Evolutionary conservation across 2,329 filamentous ascomycete species (phyloP).

Genomic region (Botryosphaeria agaves): DNA sequence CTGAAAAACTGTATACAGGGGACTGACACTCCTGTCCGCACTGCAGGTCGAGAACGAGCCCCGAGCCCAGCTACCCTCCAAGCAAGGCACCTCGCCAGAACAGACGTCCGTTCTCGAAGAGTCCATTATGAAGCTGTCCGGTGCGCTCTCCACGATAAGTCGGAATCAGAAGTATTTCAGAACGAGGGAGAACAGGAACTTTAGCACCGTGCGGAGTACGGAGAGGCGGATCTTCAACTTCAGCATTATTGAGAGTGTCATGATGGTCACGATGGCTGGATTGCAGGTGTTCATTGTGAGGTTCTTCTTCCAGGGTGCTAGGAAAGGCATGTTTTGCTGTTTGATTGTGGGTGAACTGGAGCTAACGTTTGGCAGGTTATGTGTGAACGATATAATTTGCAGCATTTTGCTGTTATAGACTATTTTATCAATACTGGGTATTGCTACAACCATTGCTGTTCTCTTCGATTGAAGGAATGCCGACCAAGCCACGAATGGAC

Average conservation of each 20-base stretch:
- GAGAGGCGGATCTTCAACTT: slow-evolving; percentile 96
- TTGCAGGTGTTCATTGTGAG: slow-evolving; percentile 93
- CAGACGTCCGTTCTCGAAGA: slow-evolving; percentile 82
- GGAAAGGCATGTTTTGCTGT: slow-evolving; percentile 31
- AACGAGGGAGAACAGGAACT: slow-evolving; percentile 95
- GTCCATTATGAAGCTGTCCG: slow-evolving; percentile 85
- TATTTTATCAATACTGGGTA: too few relatives aligned
- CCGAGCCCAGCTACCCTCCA: slow-evolving; percentile 64
- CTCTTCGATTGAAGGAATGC: too few relatives aligned
- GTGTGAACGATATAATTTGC: neutral
- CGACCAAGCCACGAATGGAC: too few relatives aligned
- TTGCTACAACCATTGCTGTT: too few relatives aligned
- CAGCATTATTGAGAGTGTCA: slow-evolving; percentile 74
- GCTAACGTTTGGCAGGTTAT: neutral
- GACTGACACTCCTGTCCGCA: too few relatives aligned
- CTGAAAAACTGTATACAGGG: neutral
- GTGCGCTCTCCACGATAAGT: slow-evolving; percentile 82
- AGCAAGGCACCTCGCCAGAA: slow-evolving; percentile 75
- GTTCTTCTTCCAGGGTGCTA: slow-evolving; percentile 93
- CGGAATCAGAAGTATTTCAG: slow-evolving; percentile 99
- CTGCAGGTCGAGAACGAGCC: slow-evolving; percentile 75
- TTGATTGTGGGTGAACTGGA: neutral
- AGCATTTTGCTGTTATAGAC: too few relatives aligned
- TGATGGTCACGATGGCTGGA: slow-evolving; percentile 91
- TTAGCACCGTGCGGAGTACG: slow-evolving; percentile 92